phyloP scores from a whole-genome alignment of 1,284 basidiomycete species.

The Agroathelia rolfsii region DNA sequence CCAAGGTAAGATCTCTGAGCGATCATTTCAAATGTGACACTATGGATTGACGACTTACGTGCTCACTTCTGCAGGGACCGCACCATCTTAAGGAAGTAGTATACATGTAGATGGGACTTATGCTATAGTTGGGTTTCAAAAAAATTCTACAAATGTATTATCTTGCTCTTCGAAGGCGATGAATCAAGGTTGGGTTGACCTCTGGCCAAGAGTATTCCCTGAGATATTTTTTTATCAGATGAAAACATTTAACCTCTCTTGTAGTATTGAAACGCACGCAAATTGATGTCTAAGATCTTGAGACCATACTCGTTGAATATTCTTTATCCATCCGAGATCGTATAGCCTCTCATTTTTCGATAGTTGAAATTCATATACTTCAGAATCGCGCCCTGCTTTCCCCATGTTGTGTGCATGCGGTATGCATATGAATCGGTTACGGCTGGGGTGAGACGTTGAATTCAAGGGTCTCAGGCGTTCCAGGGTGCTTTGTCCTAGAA shows the following conservation, averaged over 20 bases:
- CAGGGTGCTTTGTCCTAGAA: conserved; percentile 25
- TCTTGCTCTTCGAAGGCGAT: conserved; percentile 9
- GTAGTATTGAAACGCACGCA: too few species aligned
- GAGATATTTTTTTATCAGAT: conserved; percentile 4
- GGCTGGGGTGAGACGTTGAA: too few species aligned
- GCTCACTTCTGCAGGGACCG: conserved; percentile 6
- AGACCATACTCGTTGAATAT: too few species aligned
- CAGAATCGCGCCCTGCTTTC: conserved; percentile 4
- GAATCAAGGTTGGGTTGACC: conserved; percentile 28
- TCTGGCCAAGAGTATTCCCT: conserved; percentile 28
- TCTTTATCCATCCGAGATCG: conserved; percentile 27
- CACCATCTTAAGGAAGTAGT: not conserved
- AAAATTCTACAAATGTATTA: too few species aligned
- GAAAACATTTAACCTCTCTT: too few species aligned
- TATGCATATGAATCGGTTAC: conserved; percentile 10
- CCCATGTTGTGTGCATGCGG: conserved; percentile 3
- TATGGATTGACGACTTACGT: not conserved
- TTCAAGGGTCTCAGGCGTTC: conserved; percentile 17
- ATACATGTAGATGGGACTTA: conserved; percentile 5
- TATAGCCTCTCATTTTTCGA: conserved; percentile 28
- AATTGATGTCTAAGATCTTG: too few species aligned
- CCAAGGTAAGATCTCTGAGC: conserved; percentile 27
- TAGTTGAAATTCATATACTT: conserved; percentile 13
- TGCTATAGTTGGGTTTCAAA: too few species aligned
- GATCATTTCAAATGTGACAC: not conserved